Base-by-base conservation (phyloP, 495 filamentous ascomycete species). In the Tuber aestivum region DNA sequence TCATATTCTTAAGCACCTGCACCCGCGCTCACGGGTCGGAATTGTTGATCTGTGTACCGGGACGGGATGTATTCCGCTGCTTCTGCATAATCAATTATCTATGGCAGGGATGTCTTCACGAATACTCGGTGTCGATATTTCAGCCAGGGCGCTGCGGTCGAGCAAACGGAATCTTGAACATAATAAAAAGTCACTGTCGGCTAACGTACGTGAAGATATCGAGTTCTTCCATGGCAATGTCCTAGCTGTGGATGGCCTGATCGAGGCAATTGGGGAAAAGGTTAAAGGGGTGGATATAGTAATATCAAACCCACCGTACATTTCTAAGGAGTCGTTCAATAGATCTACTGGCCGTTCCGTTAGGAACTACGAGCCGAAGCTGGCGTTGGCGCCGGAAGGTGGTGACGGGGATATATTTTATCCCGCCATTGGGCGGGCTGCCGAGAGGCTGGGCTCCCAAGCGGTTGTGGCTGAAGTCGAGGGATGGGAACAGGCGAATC, bases 251-350 rank as follows among this genome's bases (percentile, higher is more conserved):
- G 0, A 72, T 69, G 1, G 16, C n/a, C 50, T 75, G 23, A 12
- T 75, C 16, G 8, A 40, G 32, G 18, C 27, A 12, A 37, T 75
- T 35, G 38, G 23, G 16, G 7, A 4, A 45, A 37, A n/a, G 14
- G 16, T 18, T 42, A 27, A 50, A 20, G 35, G 9, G 38, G 89
- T 87, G 74, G 92, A 97, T 77, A 81, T 99, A n/a, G 82, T 99
- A 0, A 89, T 94, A 44, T 89, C 91, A 7, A 99, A 99, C 83
- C 95, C 95, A 18, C 95, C 95, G 0, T 98, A 99, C 83, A 91
- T 99, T 70, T 95, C 94, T 18, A 82, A 83, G 0, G 27, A 72
- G 0, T 85, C 86, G 2, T 96, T 92, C 78, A 77, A 79, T 3
- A 84, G 82, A 18, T 87, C 85, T 4, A 94, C 92, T 0, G 85